Evolutionary conservation across 1,139 yeast species (phyloP), one percentile per base, ranked within the genome.

Genomic region (Sugiyamaella grinbergsii): DNA sequence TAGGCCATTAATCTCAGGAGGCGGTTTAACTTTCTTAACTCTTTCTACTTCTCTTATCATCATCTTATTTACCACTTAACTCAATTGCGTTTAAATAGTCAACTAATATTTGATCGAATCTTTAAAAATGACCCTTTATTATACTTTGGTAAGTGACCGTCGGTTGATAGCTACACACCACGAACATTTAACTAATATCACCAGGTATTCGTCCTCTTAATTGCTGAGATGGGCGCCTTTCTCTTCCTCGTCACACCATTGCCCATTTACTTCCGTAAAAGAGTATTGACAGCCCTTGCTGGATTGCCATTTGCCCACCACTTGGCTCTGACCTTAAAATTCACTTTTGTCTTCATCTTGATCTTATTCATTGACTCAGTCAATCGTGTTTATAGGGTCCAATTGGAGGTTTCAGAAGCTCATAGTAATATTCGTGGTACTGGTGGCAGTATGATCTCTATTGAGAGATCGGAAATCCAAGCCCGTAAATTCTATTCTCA

Each of bases 401-500:
- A 83, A 54, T 71, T 74, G 20, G 96, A 90, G 50, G 53, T 58
- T 29, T 55, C 57, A 24, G 54, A 53, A 32, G 45, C 54, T 32
- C 56, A 54, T n/a, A 32, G 28, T 28, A 29, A 39, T 20, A 26
- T 50, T 15, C 55, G 54, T 26, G 54, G 49, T 3, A 38, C 48
- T 8, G 45, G 51, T 8, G 54, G 52, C 8, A 53, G 47, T 28
- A 49, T 54, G 47, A 59, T 66, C 20, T 61, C 71, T 20, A 56
- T 60, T 6, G 91, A 86, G 61, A 76, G 95, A 52, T 73, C 89
- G 6, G 96, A 89, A 62, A 75, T 85, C 55, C 94, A 85, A 68
- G 91, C 97, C 19, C 81, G 97, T 70, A 79, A 91, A 65, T 94
- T 94, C 71, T 90, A 91, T 65, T 89, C 97, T 18, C 98, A 94